Base-by-base conservation (phyloP, 1,284 basidiomycete species). In the Boletellus deceptivus region DNA sequence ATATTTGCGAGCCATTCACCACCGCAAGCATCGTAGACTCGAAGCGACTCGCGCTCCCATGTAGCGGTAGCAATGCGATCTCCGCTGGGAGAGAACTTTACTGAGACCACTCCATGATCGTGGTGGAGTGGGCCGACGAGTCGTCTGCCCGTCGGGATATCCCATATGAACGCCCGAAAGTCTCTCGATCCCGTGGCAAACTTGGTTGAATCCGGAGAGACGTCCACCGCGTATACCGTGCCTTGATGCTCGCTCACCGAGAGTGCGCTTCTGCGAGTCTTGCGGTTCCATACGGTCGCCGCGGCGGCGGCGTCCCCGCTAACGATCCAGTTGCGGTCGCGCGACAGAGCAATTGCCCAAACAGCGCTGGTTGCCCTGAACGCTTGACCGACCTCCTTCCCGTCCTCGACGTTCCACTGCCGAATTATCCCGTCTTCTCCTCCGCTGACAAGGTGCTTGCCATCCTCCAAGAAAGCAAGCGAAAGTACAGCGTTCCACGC, bases 271-370 rank as follows among this genome's bases (percentile, higher is more conserved):
- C 35, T n/a, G 22, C 22, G 42, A 17, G 55, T 48, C 10, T 43
- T 27, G 6, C 42, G 31, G 37, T 56, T 11, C 55, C 55, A 56
- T 20, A 56, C 33, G n/a, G 45, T 47, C 20, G 42, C 16, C 7
- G 45, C 38, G 2, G 25, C 46, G 10, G 31, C 41, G 16, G 13
- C 42, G 14, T 25, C 39, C 34, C 51, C 51, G n/a, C 44, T 50
- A 17, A 45, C 45, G 18, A 57, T n/a, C 31, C 25, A 37, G 14
- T 37, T 48, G 7, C 44, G 52, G 39, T 57, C 55, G 13, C 22
- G 24, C 17, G 54, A 55, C 16, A 43, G 11, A 14, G 39, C 40
- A 13, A 43, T 37, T 18, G 35, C 14, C 41, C 36, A 27, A 18
- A 50, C 39, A 37, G 17, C 38, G 3, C 33, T 24, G 36, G 20